These are phyloP conservation scores for Vitis hybrid DNA, from an alignment of 177 flowering plant species.

Conservation along the genomic window DNA sequence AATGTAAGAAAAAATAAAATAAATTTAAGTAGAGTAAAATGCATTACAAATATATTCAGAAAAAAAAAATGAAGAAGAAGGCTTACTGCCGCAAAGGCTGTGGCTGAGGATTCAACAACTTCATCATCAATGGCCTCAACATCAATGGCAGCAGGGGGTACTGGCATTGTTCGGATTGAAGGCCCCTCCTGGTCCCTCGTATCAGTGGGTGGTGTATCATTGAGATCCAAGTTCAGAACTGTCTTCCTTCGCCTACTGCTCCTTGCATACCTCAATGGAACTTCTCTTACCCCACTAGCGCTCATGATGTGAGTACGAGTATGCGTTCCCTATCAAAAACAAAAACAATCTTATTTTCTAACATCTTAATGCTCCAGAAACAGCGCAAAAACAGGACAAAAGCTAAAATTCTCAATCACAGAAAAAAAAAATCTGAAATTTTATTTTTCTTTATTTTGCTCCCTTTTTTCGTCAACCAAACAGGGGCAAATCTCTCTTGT, in stretches of 20 bases:
- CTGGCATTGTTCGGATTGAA: slow-evolving; percentile 23
- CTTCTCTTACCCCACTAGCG: slow-evolving; percentile 25
- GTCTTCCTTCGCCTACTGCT: slow-evolving; percentile 45
- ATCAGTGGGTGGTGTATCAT: slow-evolving; percentile 48
- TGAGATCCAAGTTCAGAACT: slow-evolving; percentile 44
- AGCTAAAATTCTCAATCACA: too few relatives aligned
- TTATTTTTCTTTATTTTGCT: too few relatives aligned
- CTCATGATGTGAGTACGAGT: slow-evolving; percentile 32
- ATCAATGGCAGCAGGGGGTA: slow-evolving; percentile 52
- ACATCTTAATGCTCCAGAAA: too few relatives aligned
- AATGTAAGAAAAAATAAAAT: background rate
- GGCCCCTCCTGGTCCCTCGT: slow-evolving; percentile 36
- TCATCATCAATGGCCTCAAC: slow-evolving; percentile 81
- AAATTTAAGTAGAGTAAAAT: background rate
- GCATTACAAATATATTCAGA: background rate
- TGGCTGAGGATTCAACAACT: slow-evolving; percentile 65
- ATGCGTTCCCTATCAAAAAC: too few relatives aligned
- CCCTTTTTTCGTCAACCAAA: too few relatives aligned
- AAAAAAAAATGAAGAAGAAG: background rate
- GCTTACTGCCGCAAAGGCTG: slow-evolving; percentile 68
- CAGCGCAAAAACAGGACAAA: too few relatives aligned
- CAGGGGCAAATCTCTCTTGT: too few relatives aligned
- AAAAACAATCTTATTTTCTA: too few relatives aligned
- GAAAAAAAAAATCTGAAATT: too few relatives aligned
- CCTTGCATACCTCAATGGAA: slow-evolving; percentile 9